phyloP scores from a whole-genome alignment of 129 eudicot species.

The Tanacetum coccineum region DNA sequence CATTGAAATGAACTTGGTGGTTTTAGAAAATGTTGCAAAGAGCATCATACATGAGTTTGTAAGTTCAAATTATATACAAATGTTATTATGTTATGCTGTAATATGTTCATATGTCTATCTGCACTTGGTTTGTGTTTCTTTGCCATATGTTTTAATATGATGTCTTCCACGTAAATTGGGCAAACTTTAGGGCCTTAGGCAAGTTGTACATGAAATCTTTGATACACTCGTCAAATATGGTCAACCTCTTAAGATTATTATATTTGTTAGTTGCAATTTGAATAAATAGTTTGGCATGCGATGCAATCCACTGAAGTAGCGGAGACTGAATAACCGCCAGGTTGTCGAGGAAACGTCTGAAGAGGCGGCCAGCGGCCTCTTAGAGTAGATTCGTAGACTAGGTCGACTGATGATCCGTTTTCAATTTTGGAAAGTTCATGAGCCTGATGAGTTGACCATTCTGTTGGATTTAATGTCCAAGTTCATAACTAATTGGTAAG shows the following conservation, averaged over 20 bases:
- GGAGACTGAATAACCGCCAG: too few species aligned
- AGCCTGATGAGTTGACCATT: too few species aligned
- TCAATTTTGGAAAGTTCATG: too few species aligned
- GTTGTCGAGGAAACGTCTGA: too few species aligned
- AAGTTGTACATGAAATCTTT: not conserved
- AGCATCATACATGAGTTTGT: not conserved
- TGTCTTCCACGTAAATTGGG: not conserved
- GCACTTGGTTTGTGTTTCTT: not conserved
- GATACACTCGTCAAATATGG: not conserved
- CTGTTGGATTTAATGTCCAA: too few species aligned
- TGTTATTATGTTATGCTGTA: not conserved
- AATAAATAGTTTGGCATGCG: not conserved
- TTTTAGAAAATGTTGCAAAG: not conserved
- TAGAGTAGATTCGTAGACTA: too few species aligned
- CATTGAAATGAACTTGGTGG: not conserved
- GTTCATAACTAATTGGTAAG: too few species aligned
- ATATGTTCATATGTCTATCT: not conserved
- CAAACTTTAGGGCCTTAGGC: not conserved
- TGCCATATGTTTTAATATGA: not conserved
- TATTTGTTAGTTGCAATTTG: not conserved
- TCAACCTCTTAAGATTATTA: not conserved
- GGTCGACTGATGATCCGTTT: too few species aligned
- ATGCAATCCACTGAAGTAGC: not conserved
- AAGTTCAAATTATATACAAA: not conserved
- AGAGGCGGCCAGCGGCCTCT: too few species aligned